A percentile compares a stretch with the other conserved stretches of the same genome.
These are phyloP conservation scores for Pestalotiopsis sp. DNA, from an alignment of 2,329 filamentous ascomycete genomes.

Conservation along the genomic window DNA sequence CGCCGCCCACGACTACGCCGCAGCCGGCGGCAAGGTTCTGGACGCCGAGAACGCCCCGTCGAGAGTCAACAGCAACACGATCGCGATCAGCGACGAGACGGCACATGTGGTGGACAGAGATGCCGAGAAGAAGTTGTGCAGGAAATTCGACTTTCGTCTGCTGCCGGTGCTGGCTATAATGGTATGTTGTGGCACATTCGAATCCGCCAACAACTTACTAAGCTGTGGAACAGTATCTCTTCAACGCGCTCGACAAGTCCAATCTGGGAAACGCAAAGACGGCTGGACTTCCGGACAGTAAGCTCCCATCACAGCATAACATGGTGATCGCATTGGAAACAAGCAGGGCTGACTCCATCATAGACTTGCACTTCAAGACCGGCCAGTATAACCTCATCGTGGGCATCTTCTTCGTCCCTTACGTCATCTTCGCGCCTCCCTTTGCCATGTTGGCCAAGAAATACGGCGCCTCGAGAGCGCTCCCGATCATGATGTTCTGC, in stretches of 20 bases:
- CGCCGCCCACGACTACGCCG: neutral
- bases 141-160: constrained; percentile 58
- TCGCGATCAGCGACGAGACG: constrained; percentile 37
- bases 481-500: constrained; percentile 66
- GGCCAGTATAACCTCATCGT: constrained; percentile 72
- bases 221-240: constrained; percentile 34
- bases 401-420: constrained; percentile 73
- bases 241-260: constrained; percentile 52
- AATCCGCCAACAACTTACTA: neutral
- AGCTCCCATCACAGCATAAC: neutral
- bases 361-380: constrained; percentile 59
- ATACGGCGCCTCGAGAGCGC: constrained; percentile 63
- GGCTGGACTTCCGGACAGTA: constrained; percentile 36
- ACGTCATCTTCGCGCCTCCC: constrained; percentile 70
- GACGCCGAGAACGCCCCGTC: constrained; percentile 9
- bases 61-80: constrained; percentile 26
- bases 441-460: constrained; percentile 69
- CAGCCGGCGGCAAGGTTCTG: neutral
- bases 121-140: constrained; percentile 53
- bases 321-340: neutral
- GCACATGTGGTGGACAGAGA: constrained; percentile 38
- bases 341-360: neutral
- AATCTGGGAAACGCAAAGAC: constrained; percentile 62
- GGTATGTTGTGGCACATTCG: constrained; percentile 29
- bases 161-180: constrained; percentile 58